Evolutionary conservation across 192 early-diverging fungal species (phyloP), one percentile per base, ranked within the genome.

Genomic region (Rhizophlyctis rosea): DNA sequence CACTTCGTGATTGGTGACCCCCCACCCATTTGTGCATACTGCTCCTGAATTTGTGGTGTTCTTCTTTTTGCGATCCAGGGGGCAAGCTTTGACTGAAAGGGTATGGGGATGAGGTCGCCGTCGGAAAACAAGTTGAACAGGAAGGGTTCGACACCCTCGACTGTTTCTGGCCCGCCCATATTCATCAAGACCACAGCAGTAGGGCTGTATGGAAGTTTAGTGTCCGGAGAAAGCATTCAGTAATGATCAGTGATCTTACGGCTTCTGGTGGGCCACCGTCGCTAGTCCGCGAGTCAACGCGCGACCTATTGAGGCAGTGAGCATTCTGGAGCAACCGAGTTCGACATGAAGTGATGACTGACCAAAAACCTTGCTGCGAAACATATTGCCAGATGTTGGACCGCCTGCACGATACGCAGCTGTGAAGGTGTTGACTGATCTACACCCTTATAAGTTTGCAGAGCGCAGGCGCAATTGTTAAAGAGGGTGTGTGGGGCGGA

Each of bases 1-100:
- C 95, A 98, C 55, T 78, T 78, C 47, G 85, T 72, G 67, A 98
- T 98, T 39, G 95, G 95, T 9, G 91, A 93, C 28, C 95, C 95
- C 16, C 93, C 95, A 32, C 95, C 95, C 62, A 98, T 98, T 61
- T 90, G 73, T 29, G 76, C 86, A 72, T 98, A 98, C 66, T 98
- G 92, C 23, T 91, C 87, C 57, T 83, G 78, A 70, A 98, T 91
- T 76, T 88, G 84, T 34, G 89, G 86, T 18, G 90, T 88, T 29
- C 95, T 84, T 56, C 91, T 76, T 60, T 79, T 85, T 27, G 93
- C 91, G 54, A 98, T 94, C 47, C 75, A 84, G 29, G 82, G 83
- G 0, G 91, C 90, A 0, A 85, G 56, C 4, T 18, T 11, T 14
- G 74, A 72, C 75, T 98, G 95, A 27, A 91, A 69, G 0, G 95